Evolutionary conservation across 495 filamentous ascomycete genomes (phyloP).

Genomic region (Hypomontagnella monticulosa): DNA sequence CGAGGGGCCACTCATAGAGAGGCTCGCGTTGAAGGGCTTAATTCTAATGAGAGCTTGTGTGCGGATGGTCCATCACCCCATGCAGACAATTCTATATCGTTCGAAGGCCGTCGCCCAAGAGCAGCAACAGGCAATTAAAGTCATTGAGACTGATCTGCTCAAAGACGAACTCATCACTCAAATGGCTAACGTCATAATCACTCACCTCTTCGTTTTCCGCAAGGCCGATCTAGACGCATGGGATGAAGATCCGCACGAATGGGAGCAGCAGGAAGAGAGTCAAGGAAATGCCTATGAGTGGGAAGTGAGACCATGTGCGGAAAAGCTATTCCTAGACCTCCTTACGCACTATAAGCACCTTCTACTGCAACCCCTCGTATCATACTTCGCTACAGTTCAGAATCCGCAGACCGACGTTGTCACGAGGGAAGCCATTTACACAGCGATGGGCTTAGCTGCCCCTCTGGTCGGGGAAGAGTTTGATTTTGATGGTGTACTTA

Average conservation of each 20-base stretch:
- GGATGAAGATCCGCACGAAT: constrained; percentile 92
- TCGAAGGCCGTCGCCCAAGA: constrained; percentile 74
- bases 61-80: constrained; percentile 81
- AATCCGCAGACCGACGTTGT: constrained; percentile 75
- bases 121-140: constrained; percentile 68
- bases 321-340: constrained; percentile 92
- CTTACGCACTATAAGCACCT: constrained; percentile 85
- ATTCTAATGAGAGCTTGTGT: constrained; percentile 84
- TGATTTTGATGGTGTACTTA: constrained; percentile 84
- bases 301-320: constrained; percentile 86
- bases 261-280: constrained; percentile 85
- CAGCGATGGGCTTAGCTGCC: constrained; percentile 86
- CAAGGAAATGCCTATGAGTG: constrained; percentile 85
- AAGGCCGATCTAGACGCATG: constrained; percentile 84
- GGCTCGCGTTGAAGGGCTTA: constrained; percentile 80
- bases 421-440: constrained; percentile 92
- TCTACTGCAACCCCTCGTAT: constrained; percentile 76
- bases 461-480: constrained; percentile 72
- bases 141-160: constrained; percentile 76
- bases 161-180: constrained; percentile 76
- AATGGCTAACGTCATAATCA: constrained; percentile 83
- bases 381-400: constrained; percentile 78
- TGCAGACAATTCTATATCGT: constrained; percentile 82
- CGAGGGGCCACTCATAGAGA: constrained; percentile 73
- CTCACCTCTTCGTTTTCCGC: constrained; percentile 88